A percentile compares a stretch with the other conserved stretches of the same genome.
Evolutionary conservation across 2,329 filamentous ascomycete species (phyloP).

Genomic region (Trichophaea hybrida): DNA sequence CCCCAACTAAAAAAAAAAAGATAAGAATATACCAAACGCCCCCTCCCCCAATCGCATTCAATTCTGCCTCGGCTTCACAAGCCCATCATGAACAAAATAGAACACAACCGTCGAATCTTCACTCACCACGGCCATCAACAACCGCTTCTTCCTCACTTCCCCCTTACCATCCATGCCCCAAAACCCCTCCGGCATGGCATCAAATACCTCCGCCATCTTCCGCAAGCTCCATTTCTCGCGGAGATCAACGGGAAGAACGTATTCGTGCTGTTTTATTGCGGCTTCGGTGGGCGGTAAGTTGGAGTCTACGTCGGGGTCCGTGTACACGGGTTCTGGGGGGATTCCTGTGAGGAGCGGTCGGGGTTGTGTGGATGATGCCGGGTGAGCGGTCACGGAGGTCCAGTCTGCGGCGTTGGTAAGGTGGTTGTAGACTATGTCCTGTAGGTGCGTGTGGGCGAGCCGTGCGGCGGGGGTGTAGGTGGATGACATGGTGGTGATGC

Average conservation of each 20-base stretch:
- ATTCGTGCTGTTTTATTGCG: constrained; percentile 47
- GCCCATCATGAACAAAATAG: constrained; percentile 73
- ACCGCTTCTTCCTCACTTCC: constrained; percentile 37
- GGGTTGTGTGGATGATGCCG: constrained; percentile 32
- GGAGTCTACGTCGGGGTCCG: constrained; percentile 72
- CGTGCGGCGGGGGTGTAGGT: constrained; percentile 4
- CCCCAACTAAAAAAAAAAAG: neutral
- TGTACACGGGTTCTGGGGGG: constrained; percentile 57
- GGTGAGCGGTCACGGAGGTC: constrained; percentile 46
- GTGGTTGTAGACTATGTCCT: constrained; percentile 51
- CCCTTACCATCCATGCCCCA: constrained; percentile 28
- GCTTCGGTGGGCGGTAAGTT: constrained; percentile 43
- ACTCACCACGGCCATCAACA: constrained; percentile 60
- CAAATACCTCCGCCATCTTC: constrained; percentile 55
- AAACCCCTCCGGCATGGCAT: constrained; percentile 37
- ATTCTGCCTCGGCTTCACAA: constrained; percentile 74
- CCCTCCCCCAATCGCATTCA: constrained; percentile 32
- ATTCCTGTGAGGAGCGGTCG: constrained; percentile 57
- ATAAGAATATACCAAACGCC: neutral
- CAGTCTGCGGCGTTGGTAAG: constrained; percentile 64
- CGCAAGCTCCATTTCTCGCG: constrained; percentile 57
- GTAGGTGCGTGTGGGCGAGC: constrained; percentile 37
- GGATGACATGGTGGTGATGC: neutral
- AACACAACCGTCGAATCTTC: constrained; percentile 74
- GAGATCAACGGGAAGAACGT: constrained; percentile 61